phyloP scores from a whole-genome alignment of 2,329 filamentous ascomycete genomes.

The Reticulascus tulasneorum region DNA sequence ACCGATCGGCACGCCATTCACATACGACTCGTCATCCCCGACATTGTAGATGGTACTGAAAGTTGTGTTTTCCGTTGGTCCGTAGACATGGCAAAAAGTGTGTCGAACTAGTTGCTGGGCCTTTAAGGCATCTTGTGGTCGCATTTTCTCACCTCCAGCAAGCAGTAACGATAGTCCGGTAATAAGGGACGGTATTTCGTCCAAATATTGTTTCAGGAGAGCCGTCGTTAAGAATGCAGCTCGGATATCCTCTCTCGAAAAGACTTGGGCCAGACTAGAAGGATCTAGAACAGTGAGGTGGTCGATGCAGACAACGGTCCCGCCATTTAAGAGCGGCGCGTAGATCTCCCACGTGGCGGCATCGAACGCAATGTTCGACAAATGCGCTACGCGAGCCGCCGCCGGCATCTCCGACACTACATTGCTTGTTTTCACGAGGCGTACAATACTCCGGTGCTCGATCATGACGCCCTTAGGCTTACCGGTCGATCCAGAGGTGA shows the following conservation, averaged over 20 bases:
- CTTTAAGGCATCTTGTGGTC: slow-evolving; percentile 1
- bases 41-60: too few relatives aligned
- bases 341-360: slow-evolving; percentile 15
- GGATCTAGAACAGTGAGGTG: slow-evolving; percentile 8
- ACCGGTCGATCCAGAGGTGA: not conserved
- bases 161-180: slow-evolving; percentile 30
- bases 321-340: slow-evolving; percentile 13
- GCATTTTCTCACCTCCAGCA: slow-evolving; percentile 25
- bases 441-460: not conserved
- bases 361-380: slow-evolving; percentile 17
- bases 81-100: too few relatives aligned
- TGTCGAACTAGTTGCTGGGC: slow-evolving; percentile 1
- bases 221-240: slow-evolving; percentile 21
- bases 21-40: too few relatives aligned
- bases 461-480: not conserved
- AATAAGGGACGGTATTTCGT: slow-evolving; percentile 31
- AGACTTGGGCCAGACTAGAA: slow-evolving; percentile 9
- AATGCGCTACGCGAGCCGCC: too few relatives aligned
- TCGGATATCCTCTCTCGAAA: slow-evolving; percentile 28
- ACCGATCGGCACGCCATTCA: too few relatives aligned
- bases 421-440: too few relatives aligned
- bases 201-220: slow-evolving; percentile 9
- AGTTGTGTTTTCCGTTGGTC: too few relatives aligned
- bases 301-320: slow-evolving; percentile 15
- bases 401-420: too few relatives aligned